phyloP scores from a whole-genome alignment of 2,329 filamentous ascomycete species.

The Volutella citrinella region DNA sequence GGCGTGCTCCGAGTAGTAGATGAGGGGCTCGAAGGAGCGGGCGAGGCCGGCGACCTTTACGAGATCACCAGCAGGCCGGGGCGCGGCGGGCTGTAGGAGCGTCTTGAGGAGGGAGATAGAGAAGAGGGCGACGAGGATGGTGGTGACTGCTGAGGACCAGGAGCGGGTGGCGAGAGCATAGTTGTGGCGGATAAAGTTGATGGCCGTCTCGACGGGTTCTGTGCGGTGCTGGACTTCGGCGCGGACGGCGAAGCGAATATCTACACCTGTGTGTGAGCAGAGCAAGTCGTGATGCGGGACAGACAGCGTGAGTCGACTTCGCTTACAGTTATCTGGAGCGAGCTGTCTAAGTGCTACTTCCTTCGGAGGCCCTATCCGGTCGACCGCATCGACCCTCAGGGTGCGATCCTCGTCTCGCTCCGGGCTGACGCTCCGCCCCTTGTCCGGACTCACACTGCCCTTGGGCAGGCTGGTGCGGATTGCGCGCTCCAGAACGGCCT shows the following conservation, averaged over 20 bases:
- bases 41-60: constrained; percentile 89
- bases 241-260: constrained; percentile 82
- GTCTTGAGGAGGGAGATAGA: constrained; percentile 63
- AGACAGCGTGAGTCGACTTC: no score
- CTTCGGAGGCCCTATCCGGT: constrained; percentile 23
- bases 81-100: constrained; percentile 64
- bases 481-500: constrained; percentile 48
- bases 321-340: constrained; percentile 50
- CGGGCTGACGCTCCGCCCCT: constrained; percentile 45
- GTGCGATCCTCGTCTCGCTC: constrained; percentile 41
- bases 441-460: constrained; percentile 56
- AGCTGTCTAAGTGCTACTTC: constrained; percentile 21
- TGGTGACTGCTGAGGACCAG: constrained; percentile 63
- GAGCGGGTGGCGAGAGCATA: constrained; percentile 64
- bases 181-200: constrained; percentile 60
- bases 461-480: constrained; percentile 53
- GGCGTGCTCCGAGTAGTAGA: constrained; percentile 91
- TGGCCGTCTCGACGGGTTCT: constrained; percentile 74
- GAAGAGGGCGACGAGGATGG: constrained; percentile 59
- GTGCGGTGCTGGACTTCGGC: constrained; percentile 86
- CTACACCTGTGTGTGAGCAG: constrained; percentile 49
- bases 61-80: constrained; percentile 56
- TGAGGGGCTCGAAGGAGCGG: constrained; percentile 88
- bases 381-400: no score
- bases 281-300: no score